A percentile compares a stretch with the other conserved stretches of the same genome.
Conservation (phyloP, 1,284 basidiomycete genomes). For the Heterobasidion parviporum region DNA sequence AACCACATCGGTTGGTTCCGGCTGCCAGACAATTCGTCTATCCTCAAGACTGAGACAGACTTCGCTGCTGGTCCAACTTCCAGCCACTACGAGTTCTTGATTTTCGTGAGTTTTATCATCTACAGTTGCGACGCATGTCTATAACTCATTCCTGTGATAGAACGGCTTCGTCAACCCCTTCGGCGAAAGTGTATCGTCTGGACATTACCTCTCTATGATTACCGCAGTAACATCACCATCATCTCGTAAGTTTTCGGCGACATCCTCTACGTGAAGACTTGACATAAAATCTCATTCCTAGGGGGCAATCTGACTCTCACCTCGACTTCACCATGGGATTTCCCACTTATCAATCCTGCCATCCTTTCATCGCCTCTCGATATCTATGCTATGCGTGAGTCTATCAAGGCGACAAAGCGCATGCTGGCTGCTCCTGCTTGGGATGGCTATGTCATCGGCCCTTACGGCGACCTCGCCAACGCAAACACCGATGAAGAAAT, state of each 20-base stretch:
- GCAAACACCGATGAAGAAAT: conserved; percentile 13
- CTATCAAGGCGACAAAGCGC: conserved; percentile 5
- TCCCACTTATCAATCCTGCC: conserved; percentile 15
- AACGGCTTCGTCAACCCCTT: conserved; percentile 7
- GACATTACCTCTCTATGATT: conserved; percentile 14
- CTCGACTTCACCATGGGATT: conserved; percentile 14
- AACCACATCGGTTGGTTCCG: conserved; percentile 20
- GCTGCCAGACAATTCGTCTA: conserved; percentile 20
- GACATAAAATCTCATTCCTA: conserved; percentile 13
- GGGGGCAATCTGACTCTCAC: conserved; percentile 17
- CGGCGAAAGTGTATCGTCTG: conserved; percentile 7
- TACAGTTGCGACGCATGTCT: not conserved
- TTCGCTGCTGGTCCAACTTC: conserved; percentile 26
- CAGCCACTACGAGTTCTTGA: conserved; percentile 8
- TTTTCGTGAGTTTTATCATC: conserved; percentile 1
- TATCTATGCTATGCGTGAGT: conserved; percentile 9
- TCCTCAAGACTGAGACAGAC: conserved; percentile 22
- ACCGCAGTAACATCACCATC: conserved; percentile 14
- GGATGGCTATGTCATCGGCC: conserved; percentile 11
- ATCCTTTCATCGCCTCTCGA: conserved; percentile 12
- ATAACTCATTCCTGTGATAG: not conserved
- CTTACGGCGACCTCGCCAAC: conserved; percentile 1
- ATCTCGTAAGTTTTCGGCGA: conserved; percentile 5
- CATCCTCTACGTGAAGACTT: conserved; percentile 1
- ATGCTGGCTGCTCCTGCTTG: conserved; percentile 13